Percentiles rank a stretch among this genome's conserved stretches.
These are phyloP conservation scores for Cyberlindnera galapagoensis DNA, from an alignment of 805 yeast species.

Conservation along the genomic window DNA sequence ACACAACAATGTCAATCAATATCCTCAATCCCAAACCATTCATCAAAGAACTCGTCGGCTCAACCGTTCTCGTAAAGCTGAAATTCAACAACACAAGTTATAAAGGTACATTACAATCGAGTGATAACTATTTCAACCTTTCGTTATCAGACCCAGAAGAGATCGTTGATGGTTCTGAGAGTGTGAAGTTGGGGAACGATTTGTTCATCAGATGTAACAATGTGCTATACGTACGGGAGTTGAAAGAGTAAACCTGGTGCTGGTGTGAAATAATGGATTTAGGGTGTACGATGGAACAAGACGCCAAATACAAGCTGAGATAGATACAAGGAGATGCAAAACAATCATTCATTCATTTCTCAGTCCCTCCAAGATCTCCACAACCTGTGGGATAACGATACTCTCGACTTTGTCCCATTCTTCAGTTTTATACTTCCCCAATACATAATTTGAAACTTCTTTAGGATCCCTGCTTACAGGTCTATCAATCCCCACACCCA, in stretches of 20 bases:
- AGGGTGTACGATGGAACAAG: too few species aligned
- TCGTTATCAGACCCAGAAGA: slow-evolving; percentile 62
- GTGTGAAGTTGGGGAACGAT: slow-evolving; percentile 59
- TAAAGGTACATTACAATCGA: slow-evolving; percentile 66
- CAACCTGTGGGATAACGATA: slow-evolving; percentile 36
- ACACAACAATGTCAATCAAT: slow-evolving; percentile 23
- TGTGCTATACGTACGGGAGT: slow-evolving; percentile 45
- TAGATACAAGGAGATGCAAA: too few species aligned
- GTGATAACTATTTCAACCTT: slow-evolving; percentile 90
- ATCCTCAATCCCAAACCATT: slow-evolving; percentile 92
- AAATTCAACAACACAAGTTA: slow-evolving; percentile 92
- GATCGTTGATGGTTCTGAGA: slow-evolving; percentile 38
- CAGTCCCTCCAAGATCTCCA: slow-evolving; percentile 27
- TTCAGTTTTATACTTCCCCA: slow-evolving; percentile 38
- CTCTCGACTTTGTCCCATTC: slow-evolving; percentile 39
- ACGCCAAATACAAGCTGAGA: too few species aligned
- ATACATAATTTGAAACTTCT: slow-evolving; percentile 52
- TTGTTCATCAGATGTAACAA: slow-evolving; percentile 87
- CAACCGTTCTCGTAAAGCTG: slow-evolving; percentile 66
- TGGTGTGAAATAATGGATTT: too few species aligned
- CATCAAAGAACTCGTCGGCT: slow-evolving; percentile 65
- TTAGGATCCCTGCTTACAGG: slow-evolving; percentile 40
- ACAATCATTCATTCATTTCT: too few species aligned
- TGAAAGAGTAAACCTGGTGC: slow-evolving; percentile 10
- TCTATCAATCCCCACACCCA: slow-evolving; percentile 75